Conservation (phyloP, 2,329 filamentous ascomycete species). For the Talaromyces amestolkiae region DNA sequence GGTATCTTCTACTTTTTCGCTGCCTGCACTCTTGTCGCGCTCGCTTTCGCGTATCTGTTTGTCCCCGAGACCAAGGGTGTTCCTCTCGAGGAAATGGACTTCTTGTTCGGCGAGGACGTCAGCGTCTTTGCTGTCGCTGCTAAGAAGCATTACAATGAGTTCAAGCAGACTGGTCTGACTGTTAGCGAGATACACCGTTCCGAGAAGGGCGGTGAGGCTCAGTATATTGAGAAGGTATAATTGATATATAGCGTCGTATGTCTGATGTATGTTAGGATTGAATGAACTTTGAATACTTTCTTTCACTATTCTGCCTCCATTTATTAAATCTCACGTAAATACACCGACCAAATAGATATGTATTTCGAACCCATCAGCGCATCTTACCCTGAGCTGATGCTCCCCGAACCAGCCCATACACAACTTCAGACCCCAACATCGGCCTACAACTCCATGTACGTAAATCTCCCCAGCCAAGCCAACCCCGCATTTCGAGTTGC, state of each 20-base stretch:
- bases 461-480: background rate
- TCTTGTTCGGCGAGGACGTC: slow-evolving; percentile 12
- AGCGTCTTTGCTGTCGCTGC: slow-evolving; percentile 6
- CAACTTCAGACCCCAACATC: background rate
- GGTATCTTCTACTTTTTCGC: slow-evolving; percentile 14
- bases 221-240: slow-evolving; percentile 11
- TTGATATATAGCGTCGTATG: background rate
- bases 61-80: slow-evolving; percentile 13
- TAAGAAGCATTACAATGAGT: slow-evolving; percentile 11
- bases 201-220: background rate
- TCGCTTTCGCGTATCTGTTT: slow-evolving; percentile 11
- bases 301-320: background rate
- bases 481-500: background rate
- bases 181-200: slow-evolving; percentile 8
- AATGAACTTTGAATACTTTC: background rate
- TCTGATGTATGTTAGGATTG: background rate
- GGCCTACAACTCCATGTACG: background rate
- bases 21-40: slow-evolving; percentile 8
- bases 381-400: too few species aligned
- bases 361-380: too few species aligned
- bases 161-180: slow-evolving; percentile 11
- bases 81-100: slow-evolving; percentile 12
- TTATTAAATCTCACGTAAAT: background rate
- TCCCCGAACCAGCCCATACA: too few species aligned
- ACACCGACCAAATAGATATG: background rate